These are phyloP conservation scores for Linum tenue DNA, from an alignment of 345 rosid genomes.

Conservation along the genomic window DNA sequence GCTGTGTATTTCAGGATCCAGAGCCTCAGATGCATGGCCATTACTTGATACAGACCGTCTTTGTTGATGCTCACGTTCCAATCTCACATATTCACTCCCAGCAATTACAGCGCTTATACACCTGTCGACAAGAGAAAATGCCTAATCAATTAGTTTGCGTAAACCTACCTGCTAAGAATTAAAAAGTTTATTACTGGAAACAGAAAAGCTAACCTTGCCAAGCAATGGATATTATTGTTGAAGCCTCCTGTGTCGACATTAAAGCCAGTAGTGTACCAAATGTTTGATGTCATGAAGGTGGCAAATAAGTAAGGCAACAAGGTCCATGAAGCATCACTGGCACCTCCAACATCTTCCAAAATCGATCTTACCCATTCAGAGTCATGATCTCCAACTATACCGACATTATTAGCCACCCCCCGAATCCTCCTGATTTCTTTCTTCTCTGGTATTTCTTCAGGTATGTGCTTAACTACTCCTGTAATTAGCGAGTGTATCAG, in stretches of 20 bases:
- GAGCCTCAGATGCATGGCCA: constrained; percentile 52
- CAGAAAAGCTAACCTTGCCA: constrained; percentile 60
- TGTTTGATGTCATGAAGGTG: constrained; percentile 73
- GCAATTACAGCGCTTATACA: constrained; percentile 87
- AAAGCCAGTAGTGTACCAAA: constrained; percentile 88
- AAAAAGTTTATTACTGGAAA: neutral
- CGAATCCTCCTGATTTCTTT: constrained; percentile 76
- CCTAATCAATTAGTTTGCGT: neutral
- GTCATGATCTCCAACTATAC: constrained; percentile 65
- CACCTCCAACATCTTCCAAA: constrained; percentile 87
- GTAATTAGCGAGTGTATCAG: constrained; percentile 70
- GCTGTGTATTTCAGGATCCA: constrained; percentile 58
- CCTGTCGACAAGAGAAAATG: constrained; percentile 35
- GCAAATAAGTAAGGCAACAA: constrained; percentile 87
- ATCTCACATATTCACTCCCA: constrained; percentile 74
- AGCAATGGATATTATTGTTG: constrained; percentile 87
- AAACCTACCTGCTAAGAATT: no score
- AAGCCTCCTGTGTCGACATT: constrained; percentile 91
- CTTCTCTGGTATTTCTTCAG: constrained; percentile 79
- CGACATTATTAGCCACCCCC: constrained; percentile 59
- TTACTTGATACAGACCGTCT: constrained; percentile 49
- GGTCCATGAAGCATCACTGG: constrained; percentile 89
- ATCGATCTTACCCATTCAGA: constrained; percentile 92
- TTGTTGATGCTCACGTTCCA: constrained; percentile 81
- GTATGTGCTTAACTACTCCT: constrained; percentile 71